Conservation (phyloP, 140 eudicot genomes). For the Ambrosia hybrid region DNA sequence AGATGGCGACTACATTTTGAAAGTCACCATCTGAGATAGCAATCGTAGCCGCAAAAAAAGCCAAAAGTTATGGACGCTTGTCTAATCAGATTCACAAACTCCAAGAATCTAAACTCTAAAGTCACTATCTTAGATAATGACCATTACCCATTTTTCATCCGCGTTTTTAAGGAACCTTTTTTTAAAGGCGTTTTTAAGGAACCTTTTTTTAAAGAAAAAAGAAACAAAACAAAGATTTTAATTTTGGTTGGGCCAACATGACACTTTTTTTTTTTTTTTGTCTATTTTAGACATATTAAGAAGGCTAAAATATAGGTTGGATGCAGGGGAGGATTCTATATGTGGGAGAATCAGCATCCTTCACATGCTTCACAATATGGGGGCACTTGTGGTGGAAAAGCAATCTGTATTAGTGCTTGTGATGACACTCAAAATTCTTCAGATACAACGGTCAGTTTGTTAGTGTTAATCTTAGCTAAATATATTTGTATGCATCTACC, state of each 20-base stretch:
- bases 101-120: too few species aligned
- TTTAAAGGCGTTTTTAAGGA: too few species aligned
- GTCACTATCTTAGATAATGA: too few species aligned
- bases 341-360: constrained; percentile 56
- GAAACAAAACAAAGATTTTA: too few species aligned
- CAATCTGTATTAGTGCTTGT: constrained; percentile 75
- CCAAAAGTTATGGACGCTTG: too few species aligned
- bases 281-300: neutral
- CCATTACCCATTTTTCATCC: too few species aligned
- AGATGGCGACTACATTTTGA: too few species aligned
- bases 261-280: neutral
- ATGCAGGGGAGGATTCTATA: constrained; percentile 38
- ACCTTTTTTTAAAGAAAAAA: too few species aligned
- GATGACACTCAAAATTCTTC: constrained; percentile 64
- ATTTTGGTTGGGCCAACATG: neutral
- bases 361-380: constrained; percentile 39
- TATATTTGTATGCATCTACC: neutral
- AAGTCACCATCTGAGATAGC: too few species aligned
- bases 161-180: too few species aligned
- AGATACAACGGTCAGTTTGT: constrained; percentile 63
- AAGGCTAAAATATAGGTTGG: constrained; percentile 8
- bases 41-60: too few species aligned
- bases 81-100: too few species aligned
- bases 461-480: neutral
- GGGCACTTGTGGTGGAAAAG: constrained; percentile 69